Conservation (phyloP, 2,329 filamentous ascomycete genomes). For the Penicillium aurantiogriseum region DNA sequence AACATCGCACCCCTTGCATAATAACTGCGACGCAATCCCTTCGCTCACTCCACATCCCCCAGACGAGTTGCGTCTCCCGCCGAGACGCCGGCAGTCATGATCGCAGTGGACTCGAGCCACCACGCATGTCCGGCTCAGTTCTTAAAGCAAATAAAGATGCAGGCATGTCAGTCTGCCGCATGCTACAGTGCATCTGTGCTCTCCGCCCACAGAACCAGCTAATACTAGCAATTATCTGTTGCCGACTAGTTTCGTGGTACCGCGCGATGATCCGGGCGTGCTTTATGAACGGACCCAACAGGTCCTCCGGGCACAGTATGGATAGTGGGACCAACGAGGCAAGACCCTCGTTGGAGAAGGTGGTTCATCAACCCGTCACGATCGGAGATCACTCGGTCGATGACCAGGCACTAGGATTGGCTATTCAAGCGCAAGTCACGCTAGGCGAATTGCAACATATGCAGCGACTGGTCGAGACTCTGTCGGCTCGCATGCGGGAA, state of each 20-base stretch:
- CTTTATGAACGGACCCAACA: not conserved
- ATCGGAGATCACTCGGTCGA: slow-evolving; percentile 13
- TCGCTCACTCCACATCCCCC: slow-evolving; percentile 6
- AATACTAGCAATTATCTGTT: slow-evolving; percentile 8
- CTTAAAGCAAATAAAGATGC: slow-evolving; percentile 8
- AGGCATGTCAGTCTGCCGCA: slow-evolving; percentile 11
- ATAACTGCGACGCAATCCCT: slow-evolving; percentile 8
- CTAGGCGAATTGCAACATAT: slow-evolving; percentile 4
- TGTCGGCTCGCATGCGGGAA: slow-evolving; percentile 6
- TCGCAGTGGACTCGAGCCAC: not conserved
- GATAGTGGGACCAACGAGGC: not conserved
- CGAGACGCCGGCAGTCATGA: not conserved
- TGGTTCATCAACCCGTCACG: slow-evolving; percentile 5
- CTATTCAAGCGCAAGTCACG: slow-evolving; percentile 7
- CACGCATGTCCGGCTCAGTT: slow-evolving; percentile 9
- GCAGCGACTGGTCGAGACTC: slow-evolving; percentile 8
- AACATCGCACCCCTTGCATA: slow-evolving; percentile 3
- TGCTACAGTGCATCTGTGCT: slow-evolving; percentile 8
- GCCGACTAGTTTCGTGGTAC: slow-evolving; percentile 6
- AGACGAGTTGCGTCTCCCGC: not conserved
- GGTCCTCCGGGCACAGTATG: not conserved
- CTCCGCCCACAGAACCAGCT: slow-evolving; percentile 10
- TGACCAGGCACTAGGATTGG: not conserved
- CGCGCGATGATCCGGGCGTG: slow-evolving; percentile 6
- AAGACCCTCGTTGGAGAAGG: not conserved